Evolutionary conservation across 108 stramenopile genomes (phyloP).

Genomic region (Cylindrotheca fusiformis): DNA sequence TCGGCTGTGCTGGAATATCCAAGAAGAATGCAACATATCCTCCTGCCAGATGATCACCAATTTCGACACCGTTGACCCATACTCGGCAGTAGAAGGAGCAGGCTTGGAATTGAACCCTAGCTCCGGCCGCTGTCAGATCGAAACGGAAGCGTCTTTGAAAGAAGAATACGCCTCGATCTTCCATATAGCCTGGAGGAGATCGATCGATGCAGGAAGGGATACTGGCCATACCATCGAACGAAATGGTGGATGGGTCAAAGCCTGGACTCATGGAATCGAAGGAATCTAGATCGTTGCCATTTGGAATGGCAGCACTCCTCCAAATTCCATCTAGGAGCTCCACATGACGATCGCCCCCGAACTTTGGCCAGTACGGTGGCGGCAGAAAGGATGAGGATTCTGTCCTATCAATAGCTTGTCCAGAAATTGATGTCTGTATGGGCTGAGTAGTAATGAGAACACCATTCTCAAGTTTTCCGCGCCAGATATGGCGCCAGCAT

Average conservation of each 20-base stretch:
- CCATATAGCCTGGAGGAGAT: slow-evolving; percentile 13
- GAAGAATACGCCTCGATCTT: slow-evolving; percentile 8
- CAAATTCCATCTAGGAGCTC: slow-evolving; percentile 9
- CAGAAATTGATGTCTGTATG: too few relatives aligned
- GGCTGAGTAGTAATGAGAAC: too few relatives aligned
- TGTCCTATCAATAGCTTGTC: too few relatives aligned
- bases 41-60: slow-evolving; percentile 26
- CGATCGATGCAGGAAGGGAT: slow-evolving; percentile 19
- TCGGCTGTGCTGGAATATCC: slow-evolving; percentile 1
- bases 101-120: slow-evolving; percentile 11
- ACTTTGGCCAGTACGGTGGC: slow-evolving; percentile 12
- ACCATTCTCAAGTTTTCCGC: too few relatives aligned
- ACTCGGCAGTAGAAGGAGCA: slow-evolving; percentile 32
- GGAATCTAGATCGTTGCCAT: background rate
- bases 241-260: slow-evolving; percentile 11
- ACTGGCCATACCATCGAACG: too few relatives aligned
- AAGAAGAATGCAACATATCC: slow-evolving; percentile 29
- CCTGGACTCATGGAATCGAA: slow-evolving; percentile 21
- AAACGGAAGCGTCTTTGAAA: slow-evolving; percentile 9
- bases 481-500: too few relatives aligned
- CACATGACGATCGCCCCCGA: slow-evolving; percentile 1
- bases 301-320: background rate
- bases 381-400: background rate
- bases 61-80: slow-evolving; percentile 23
- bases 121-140: background rate